Base-by-base conservation (phyloP, 2,329 filamentous ascomycete species). In the Coleophoma crateriformis region DNA sequence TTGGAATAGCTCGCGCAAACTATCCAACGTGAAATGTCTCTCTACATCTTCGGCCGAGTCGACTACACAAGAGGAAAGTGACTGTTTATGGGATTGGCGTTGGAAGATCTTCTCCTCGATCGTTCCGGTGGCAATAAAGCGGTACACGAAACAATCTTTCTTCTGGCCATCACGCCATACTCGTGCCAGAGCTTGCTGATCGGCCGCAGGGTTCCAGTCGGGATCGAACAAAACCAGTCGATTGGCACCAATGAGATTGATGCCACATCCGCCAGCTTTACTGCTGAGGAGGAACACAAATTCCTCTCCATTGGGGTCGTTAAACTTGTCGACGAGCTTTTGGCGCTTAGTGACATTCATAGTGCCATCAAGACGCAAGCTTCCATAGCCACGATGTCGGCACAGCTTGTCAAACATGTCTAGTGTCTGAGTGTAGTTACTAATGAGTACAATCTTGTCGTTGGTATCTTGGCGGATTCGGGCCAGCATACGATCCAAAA, bases 61-160 rank as follows among this genome's bases (percentile, higher is more conserved):
- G 7, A 99, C 94, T 4, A 99, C 94, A 60, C 91, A 96, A 0
- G 90, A 95, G 1, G 92, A 97, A 1, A 99, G 75, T 7, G 90
- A 95, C 69, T 99, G 94, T 70, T 99, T 99, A 75, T 99, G 95
- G 1, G 89, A 95, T 65, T 99, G 94, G 10, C 95, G 86, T 68
- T 99, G 94, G 72, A 99, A 99, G 59, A 99, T 96, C 72, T 99
- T 99, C 69, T 99, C 94, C 65, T 99, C 94, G 54, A 99, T 99
- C 0, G 91, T 96, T 4, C 94, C 94, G 0, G 95, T 97, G 0
- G 91, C 88, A 61, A 99, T 99, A 71, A 99, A 99, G n/a, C 94
- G 88, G 68, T 99, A 99, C 14, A 99, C 94, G 61, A 99, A 99
- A 64, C 94, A 99, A 64, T 99, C 94, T 66, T 99, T 99, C 77